Base-by-base conservation (phyloP, 768 basidiomycete species). In the Collybia sp. region DNA sequence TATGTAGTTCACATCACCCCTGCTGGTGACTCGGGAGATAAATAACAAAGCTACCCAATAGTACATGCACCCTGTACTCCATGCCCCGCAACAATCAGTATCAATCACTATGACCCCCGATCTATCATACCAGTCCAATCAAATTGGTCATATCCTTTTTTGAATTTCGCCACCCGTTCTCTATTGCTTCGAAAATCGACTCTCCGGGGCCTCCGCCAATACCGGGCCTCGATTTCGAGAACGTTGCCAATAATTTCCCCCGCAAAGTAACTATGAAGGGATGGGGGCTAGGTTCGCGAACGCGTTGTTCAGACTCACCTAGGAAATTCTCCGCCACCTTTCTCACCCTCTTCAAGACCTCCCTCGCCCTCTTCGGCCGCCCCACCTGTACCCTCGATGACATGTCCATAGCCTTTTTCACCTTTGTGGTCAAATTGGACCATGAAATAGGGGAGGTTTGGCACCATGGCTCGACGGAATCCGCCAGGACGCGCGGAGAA, bases 361-460 rank as follows among this genome's bases (percentile, higher is more conserved):
- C n/a, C n/a, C n/a, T 52, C 58, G 25, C 46, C 52, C 37, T 64
- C 63, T 18, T 48, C 58, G 5, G 53, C 56, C 15, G 36, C 74
- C 77, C 19, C 75, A 77, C 52, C 80, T 0, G 81, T 79, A 1
- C 96, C 96, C 63, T 99, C 96, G 50, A 99, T 96, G 51, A 99
- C 90, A 65, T 99, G 96, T 0, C 96, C 96, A 60, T 93, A 99
- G 2, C 96, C 96, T 58, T 91, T 93, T 65, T 97, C 93, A 18
- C 96, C 93, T 58, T 94, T 97, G 65, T 98, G 76, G 66, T 99
- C 96, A 64, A 95, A 99, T 56, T 95, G 93, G 6, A 98, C 89
- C 91, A 94, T 95, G 58, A 99, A 99, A 66, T 99, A 99, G 1
- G 96, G 96, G 25, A 99, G 69, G 58, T 97, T 96, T 2, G 94